Conservation (phyloP, 257 asterid genomes). For the Fraxinus americana region DNA sequence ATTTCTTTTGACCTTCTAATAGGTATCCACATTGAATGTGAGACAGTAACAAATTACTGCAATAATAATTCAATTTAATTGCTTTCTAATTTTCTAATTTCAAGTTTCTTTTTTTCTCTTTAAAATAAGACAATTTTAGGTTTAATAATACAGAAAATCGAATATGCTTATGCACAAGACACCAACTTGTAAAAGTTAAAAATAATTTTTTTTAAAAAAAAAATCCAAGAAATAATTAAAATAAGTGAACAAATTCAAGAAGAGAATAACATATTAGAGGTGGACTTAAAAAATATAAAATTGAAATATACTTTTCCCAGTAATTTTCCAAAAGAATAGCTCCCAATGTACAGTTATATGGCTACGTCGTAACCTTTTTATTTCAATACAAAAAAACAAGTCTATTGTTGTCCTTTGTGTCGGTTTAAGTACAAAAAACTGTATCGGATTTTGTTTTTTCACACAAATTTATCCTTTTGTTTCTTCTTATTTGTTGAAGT, state of each 20-base stretch:
- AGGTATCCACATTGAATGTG: no score
- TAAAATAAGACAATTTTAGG: background rate
- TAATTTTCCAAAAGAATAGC: conserved; percentile 24
- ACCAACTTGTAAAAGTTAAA: conserved; percentile 26
- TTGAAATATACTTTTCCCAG: conserved; percentile 3
- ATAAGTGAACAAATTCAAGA: conserved; percentile 23
- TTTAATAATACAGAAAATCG: background rate
- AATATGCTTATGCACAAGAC: conserved; percentile 18
- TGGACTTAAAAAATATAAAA: conserved; percentile 3
- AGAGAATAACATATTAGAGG: background rate
- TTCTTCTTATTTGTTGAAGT: background rate
- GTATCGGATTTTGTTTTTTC: conserved; percentile 26
- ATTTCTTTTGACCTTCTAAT: no score
- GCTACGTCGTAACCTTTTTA: conserved; percentile 26
- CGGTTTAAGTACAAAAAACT: conserved; percentile 13
- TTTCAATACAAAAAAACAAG: background rate
- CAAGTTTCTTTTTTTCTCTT: no score
- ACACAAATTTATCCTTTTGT: conserved; percentile 19
- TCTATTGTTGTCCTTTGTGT: conserved; percentile 24
- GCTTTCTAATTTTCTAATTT: no score
- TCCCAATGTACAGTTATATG: conserved; percentile 33
- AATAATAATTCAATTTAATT: no score
- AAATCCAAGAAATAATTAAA: conserved; percentile 27
- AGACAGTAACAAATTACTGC: no score
- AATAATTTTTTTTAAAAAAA: background rate